These are phyloP conservation scores for Wickerhamiella qilinensis DNA, from an alignment of 805 yeast species.

Conservation along the genomic window DNA sequence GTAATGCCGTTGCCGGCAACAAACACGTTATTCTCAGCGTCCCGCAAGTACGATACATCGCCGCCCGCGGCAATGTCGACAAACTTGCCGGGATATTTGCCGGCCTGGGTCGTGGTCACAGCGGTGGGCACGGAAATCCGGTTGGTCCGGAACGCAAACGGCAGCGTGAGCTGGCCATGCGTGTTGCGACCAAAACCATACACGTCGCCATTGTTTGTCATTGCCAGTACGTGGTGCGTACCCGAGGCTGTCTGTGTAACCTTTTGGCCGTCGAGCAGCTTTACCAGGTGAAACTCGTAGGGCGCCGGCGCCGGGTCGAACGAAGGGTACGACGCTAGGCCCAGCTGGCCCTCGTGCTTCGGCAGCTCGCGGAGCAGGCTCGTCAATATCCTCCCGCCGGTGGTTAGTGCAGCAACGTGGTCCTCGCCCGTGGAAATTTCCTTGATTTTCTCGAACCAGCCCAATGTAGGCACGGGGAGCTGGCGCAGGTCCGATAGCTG, in stretches of 20 bases:
- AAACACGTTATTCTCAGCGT: slow-evolving; percentile 21
- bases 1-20: slow-evolving; percentile 72
- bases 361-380: slow-evolving; percentile 31
- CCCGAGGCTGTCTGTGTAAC: slow-evolving; percentile 60
- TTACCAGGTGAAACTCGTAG: slow-evolving; percentile 36
- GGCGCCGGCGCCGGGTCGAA: slow-evolving; percentile 37
- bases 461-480: slow-evolving; percentile 9
- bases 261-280: slow-evolving; percentile 35
- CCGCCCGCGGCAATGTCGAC: slow-evolving; percentile 51
- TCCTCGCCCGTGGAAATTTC: slow-evolving; percentile 44
- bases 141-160: slow-evolving; percentile 49
- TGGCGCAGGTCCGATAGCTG: slow-evolving; percentile 2
- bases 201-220: slow-evolving; percentile 50
- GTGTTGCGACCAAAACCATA: slow-evolving; percentile 78
- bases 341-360: slow-evolving; percentile 61
- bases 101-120: slow-evolving; percentile 26
- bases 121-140: slow-evolving; percentile 53
- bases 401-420: slow-evolving; percentile 52
- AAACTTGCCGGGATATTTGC: slow-evolving; percentile 21
- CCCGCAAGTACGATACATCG: slow-evolving; percentile 37
- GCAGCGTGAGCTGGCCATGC: slow-evolving; percentile 71
- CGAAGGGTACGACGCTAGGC: slow-evolving; percentile 58
- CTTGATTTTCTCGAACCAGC: slow-evolving; percentile 34
- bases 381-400: slow-evolving; percentile 44
- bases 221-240: slow-evolving; percentile 49